phyloP scores from a whole-genome alignment of 208 protist genomes.

The Leishmania braziliensis region DNA sequence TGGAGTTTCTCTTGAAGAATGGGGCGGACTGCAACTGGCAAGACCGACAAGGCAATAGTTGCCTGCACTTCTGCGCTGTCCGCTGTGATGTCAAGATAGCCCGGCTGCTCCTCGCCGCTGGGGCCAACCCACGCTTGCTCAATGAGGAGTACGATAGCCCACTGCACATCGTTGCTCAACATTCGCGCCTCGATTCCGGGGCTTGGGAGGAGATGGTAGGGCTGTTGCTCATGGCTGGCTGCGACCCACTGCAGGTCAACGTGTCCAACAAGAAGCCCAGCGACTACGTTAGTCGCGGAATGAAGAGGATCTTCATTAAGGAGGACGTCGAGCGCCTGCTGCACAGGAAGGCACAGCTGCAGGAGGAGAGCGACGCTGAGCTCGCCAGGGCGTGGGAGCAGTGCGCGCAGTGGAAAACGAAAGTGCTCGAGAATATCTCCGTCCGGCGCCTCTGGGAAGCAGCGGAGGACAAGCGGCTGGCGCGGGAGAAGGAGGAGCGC shows the following conservation, averaged over 20 bases:
- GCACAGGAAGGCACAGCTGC: conserved; percentile 34
- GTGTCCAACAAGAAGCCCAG: conserved; percentile 76
- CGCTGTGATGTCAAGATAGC: conserved; percentile 83
- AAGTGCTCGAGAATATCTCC: conserved; percentile 23
- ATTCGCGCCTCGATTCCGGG: conserved; percentile 77
- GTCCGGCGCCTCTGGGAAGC: conserved; percentile 17
- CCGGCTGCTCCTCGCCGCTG: conserved; percentile 67
- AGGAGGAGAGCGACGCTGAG: conserved; percentile 32
- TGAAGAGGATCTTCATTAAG: conserved; percentile 80
- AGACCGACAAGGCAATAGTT: conserved; percentile 78
- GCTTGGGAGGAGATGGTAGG: conserved; percentile 86
- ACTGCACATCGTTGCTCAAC: conserved; percentile 80
- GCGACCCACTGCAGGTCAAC: conserved; percentile 77
- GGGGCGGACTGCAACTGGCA: conserved; percentile 70
- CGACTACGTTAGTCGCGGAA: conserved; percentile 77
- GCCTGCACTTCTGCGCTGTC: conserved; percentile 87
- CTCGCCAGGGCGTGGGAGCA: conserved; percentile 28
- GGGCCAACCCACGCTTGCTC: conserved; percentile 58
- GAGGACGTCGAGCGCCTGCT: conserved; percentile 64
- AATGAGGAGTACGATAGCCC: conserved; percentile 85
- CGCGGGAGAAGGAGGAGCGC: conserved; percentile 70
- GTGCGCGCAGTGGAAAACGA: conserved; percentile 30
- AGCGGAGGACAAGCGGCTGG: conserved; percentile 69
- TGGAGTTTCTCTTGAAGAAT: conserved; percentile 74
- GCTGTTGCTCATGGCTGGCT: conserved; percentile 70